phyloP scores from a whole-genome alignment of 2,329 filamentous ascomycete genomes.

The Penicillium sumatraense region DNA sequence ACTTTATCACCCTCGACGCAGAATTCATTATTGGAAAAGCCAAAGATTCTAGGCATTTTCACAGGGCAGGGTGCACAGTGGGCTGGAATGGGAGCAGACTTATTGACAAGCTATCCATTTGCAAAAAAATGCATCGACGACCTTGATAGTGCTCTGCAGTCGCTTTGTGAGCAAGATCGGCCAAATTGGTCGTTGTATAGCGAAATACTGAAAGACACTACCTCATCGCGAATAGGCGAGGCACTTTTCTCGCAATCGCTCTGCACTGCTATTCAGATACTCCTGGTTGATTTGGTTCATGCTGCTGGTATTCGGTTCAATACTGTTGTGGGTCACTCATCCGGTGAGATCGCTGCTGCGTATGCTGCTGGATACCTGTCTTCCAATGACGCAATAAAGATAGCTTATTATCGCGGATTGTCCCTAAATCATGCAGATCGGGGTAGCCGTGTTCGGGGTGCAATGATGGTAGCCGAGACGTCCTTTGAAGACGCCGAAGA shows the following conservation, averaged over 20 bases:
- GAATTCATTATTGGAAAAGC: neutral
- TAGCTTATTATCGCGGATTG: constrained; percentile 54
- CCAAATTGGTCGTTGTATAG: constrained; percentile 27
- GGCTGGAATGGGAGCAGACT: constrained; percentile 32
- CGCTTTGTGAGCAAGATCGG: constrained; percentile 24
- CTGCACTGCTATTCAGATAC: constrained; percentile 34
- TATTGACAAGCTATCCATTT: constrained; percentile 16
- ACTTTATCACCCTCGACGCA: neutral
- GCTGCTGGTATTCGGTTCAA: constrained; percentile 38
- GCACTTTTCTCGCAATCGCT: constrained; percentile 30
- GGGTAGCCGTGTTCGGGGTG: constrained; percentile 34
- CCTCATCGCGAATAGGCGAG: constrained; percentile 21
- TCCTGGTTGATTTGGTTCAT: constrained; percentile 30
- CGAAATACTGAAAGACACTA: constrained; percentile 18
- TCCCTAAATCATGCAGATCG: constrained; percentile 25
- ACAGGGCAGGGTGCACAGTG: constrained; percentile 40
- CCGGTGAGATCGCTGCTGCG: constrained; percentile 57
- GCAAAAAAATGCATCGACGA: constrained; percentile 16
- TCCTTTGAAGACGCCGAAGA: constrained; percentile 41
- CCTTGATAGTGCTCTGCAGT: constrained; percentile 23
- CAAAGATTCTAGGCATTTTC: constrained; percentile 28
- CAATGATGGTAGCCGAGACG: constrained; percentile 56
- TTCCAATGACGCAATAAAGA: constrained; percentile 47
- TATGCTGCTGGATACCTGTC: constrained; percentile 54
- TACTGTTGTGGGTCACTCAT: constrained; percentile 55